Conservation (phyloP, 129 eudicot species). For the Artemisia tridentata region DNA sequence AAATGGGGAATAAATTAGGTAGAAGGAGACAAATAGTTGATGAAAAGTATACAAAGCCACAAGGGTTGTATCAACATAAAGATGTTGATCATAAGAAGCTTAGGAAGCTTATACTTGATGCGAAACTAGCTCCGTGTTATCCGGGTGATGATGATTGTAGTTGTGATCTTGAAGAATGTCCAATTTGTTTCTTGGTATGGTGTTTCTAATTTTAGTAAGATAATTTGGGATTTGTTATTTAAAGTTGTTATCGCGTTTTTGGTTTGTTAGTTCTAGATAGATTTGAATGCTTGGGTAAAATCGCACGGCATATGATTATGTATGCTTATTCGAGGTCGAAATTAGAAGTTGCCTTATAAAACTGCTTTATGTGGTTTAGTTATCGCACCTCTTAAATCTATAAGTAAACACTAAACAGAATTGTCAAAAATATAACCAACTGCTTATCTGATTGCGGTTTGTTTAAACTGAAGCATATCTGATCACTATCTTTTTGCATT, state of each 20-base stretch:
- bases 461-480: too few species aligned
- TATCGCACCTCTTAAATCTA: too few species aligned
- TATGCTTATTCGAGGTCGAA: too few species aligned
- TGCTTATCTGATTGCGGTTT: too few species aligned
- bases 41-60: conserved; percentile 93
- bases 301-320: too few species aligned
- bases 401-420: too few species aligned
- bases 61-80: conserved; percentile 90
- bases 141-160: conserved; percentile 88
- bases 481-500: too few species aligned
- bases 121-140: conserved; percentile 93
- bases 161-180: conserved; percentile 92
- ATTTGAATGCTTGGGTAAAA: too few species aligned
- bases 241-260: background rate
- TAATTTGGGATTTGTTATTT: background rate
- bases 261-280: background rate
- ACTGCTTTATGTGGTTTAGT: too few species aligned
- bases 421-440: too few species aligned
- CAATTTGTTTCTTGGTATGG: conserved; percentile 98
- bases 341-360: too few species aligned
- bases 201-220: background rate
- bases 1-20: conserved; percentile 97
- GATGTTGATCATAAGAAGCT: conserved; percentile 98
- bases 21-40: conserved; percentile 84
- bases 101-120: conserved; percentile 89